phyloP scores from a whole-genome alignment of 192 early-diverging fungal genomes.

The Gaertneriomyces semiglobifer region DNA sequence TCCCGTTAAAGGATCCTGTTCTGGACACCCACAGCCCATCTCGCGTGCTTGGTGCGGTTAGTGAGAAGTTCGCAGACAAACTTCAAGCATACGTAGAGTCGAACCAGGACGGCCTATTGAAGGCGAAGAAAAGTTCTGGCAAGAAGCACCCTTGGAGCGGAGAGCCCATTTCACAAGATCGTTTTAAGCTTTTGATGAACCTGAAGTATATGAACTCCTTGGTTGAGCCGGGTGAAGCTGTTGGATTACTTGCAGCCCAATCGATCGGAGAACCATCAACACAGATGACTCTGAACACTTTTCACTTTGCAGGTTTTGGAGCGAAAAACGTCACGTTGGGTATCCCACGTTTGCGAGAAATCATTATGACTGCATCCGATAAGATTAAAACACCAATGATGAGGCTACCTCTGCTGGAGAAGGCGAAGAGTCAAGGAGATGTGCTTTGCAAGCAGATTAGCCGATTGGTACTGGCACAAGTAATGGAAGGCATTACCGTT shows the following conservation, averaged over 20 bases:
- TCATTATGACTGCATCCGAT: constrained; percentile 96
- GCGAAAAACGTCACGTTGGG: constrained; percentile 99
- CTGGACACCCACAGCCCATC: constrained; percentile 78
- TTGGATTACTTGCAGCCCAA: constrained; percentile 95
- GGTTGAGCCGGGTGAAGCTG: constrained; percentile 96
- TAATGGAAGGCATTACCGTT: constrained; percentile 84
- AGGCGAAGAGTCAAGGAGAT: constrained; percentile 54
- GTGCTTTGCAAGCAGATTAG: constrained; percentile 70
- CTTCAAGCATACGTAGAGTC: constrained; percentile 69
- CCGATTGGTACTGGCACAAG: constrained; percentile 72
- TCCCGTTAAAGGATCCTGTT: constrained; percentile 34
- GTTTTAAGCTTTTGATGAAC: constrained; percentile 90
- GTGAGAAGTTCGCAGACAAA: constrained; percentile 75
- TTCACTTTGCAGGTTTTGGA: constrained; percentile 92
- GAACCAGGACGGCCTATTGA: constrained; percentile 67
- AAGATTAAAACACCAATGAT: constrained; percentile 91
- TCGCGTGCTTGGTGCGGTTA: constrained; percentile 81
- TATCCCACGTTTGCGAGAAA: constrained; percentile 98
- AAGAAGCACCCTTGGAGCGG: constrained; percentile 33
- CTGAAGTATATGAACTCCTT: constrained; percentile 92
- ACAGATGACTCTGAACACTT: constrained; percentile 99
- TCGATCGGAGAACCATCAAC: constrained; percentile 98
- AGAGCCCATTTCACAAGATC: constrained; percentile 41
- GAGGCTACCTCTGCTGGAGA: constrained; percentile 71
- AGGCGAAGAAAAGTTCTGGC: constrained; percentile 11